A percentile compares a stretch with the other conserved stretches of the same genome.
Evolutionary conservation across 495 filamentous ascomycete genomes (phyloP).

Genomic region (Cercophora samala): DNA sequence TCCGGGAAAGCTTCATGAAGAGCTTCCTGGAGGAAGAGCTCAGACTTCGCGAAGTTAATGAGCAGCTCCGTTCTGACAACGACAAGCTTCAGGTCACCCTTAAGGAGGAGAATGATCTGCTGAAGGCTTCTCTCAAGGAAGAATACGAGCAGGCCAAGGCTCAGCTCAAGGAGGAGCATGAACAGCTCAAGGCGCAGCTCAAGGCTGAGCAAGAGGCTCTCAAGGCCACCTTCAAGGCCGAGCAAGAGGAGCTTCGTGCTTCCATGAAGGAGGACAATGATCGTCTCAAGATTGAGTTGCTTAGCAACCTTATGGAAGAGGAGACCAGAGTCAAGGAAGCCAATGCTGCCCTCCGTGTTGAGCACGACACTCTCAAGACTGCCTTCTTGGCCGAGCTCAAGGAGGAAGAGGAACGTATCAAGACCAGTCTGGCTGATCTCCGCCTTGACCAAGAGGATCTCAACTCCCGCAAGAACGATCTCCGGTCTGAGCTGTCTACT

Average conservation of each 20-base stretch:
- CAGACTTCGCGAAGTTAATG: conserved; percentile 64
- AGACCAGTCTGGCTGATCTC: conserved; percentile 44
- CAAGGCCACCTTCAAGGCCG: conserved; percentile 11
- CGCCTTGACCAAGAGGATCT: conserved; percentile 69
- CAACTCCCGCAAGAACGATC: conserved; percentile 64
- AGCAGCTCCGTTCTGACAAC: conserved; percentile 70
- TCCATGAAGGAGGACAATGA: conserved; percentile 62
- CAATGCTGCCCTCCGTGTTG: conserved; percentile 8
- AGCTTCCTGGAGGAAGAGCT: conserved; percentile 43
- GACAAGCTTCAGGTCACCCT: conserved; percentile 45
- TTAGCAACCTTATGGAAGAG: conserved; percentile 19
- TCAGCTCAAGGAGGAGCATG: conserved; percentile 28
- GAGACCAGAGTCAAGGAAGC: conserved; percentile 15
- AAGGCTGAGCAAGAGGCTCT: conserved; percentile 35
- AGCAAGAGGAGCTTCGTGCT: conserved; percentile 28
- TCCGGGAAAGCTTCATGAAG: conserved; percentile 60
- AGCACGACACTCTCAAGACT: conserved; percentile 25
- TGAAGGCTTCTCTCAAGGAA: conserved; percentile 59
- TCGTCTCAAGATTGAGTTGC: conserved; percentile 12
- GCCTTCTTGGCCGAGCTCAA: conserved; percentile 19
- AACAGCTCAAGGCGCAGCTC: conserved; percentile 12
- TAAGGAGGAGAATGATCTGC: conserved; percentile 68
- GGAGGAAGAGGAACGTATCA: conserved; percentile 37
- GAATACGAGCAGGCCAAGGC: conserved; percentile 5
- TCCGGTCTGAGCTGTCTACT: conserved; percentile 78